Evolutionary conservation across 257 asterid genomes (phyloP), one percentile per base, ranked within the genome.

Genomic region (Salvia rosmarinus): DNA sequence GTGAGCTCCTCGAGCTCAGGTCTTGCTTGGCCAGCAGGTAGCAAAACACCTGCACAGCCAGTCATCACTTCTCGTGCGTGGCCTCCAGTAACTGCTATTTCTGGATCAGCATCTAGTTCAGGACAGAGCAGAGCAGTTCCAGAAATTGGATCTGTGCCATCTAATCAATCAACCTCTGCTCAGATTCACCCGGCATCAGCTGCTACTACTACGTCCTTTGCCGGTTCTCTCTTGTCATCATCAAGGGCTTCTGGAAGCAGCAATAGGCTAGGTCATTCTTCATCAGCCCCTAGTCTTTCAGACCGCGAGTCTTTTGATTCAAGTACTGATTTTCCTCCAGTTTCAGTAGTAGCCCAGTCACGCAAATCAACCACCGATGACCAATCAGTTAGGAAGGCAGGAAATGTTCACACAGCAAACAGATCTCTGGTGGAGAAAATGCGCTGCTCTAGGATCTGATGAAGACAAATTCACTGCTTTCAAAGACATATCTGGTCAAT

Each of bases 401-500:
- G 82, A 68, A 84, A 91, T 81, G 85, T 91, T 59, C 98, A 88
- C 0, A 82, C 86, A 37, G 96, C 99, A 23, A 95, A 95, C 86
- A 88, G 88, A 78, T 81, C 94, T 50, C 81, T 89, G 75, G 89
- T 89, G 78, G 99, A 91, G 81, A 89, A 87, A 82, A 91, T 95
- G 80, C 96, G 83, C 25, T 39, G 95, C 97, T 72, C 79, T 95
- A 51, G 85, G 85, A 54, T 89, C 77, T 57, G 94, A 91, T 66
- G 83, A 88, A 77, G 95, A 84, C 39, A 95, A 90, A 78, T 91
- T 82, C 74, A 59, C 79, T 63, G 84, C 88, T 64, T 95, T 95
- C 78, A 95, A 82, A 80, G 91, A 76, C 68, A 81, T 91, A 39
- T 91, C 99, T 49, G 89, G 84, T 42, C 94, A 89, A 78, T 95